Percentiles rank a stretch among this genome's conserved stretches.
phyloP scores from a whole-genome alignment of 2,329 filamentous ascomycete genomes.

The Xylaria sp. region DNA sequence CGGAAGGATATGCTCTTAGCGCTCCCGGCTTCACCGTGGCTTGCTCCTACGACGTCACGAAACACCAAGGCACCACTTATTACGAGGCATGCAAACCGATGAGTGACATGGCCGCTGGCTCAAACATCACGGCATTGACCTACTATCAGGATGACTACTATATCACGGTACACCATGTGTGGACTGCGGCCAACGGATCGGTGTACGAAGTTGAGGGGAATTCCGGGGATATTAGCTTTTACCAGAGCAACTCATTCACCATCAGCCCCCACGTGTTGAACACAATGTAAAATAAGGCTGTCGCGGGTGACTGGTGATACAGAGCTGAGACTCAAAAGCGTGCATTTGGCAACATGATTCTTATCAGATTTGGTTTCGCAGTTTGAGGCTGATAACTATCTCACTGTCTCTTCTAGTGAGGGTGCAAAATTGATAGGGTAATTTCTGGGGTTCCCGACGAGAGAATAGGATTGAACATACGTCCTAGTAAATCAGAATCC shows the following conservation, averaged over 20 bases:
- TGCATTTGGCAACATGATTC: neutral
- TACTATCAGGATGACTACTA: slow-evolving; percentile 1
- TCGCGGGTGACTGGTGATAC: neutral
- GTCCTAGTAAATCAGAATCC: no score
- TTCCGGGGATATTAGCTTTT: neutral
- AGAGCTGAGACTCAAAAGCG: neutral
- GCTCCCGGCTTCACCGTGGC: neutral
- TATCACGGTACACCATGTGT: neutral
- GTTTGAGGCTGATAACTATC: no score
- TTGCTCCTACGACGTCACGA: neutral
- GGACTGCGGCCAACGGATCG: neutral
- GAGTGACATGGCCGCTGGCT: neutral
- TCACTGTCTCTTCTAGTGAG: no score
- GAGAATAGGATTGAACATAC: no score
- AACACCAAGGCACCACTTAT: neutral
- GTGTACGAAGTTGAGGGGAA: neutral
- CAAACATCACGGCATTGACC: neutral
- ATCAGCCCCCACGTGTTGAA: neutral
- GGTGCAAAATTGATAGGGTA: no score
- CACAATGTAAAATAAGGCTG: neutral
- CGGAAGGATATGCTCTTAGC: neutral
- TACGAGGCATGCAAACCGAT: neutral
- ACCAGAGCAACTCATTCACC: neutral
- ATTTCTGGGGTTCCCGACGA: no score
- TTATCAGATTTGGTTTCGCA: neutral